Conservation (phyloP, 1,284 basidiomycete genomes). For the Cutaneotrichosporon dermatis region DNA sequence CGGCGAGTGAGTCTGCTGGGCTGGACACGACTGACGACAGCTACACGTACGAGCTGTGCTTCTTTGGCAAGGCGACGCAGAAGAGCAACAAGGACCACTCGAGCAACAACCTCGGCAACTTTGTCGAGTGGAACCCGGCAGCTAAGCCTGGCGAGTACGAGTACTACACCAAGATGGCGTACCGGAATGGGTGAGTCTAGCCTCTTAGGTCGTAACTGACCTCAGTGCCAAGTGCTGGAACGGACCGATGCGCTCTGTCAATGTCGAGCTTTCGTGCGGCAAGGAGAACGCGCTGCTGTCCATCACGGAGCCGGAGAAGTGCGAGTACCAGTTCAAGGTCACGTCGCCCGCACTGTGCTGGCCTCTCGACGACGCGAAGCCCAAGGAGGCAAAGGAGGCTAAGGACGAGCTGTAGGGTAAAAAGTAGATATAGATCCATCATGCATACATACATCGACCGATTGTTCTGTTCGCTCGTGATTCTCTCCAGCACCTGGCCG, state of each 20-base stretch:
- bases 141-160: conserved; percentile 58
- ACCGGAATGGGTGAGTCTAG: conserved; percentile 61
- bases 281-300: conserved; percentile 76
- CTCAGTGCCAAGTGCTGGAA: conserved; percentile 83
- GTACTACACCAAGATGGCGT: conserved; percentile 76
- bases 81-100: conserved; percentile 78
- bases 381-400: conserved; percentile 2
- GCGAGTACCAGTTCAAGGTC: conserved; percentile 86
- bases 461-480: conserved; percentile 49
- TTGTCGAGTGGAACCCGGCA: conserved; percentile 67
- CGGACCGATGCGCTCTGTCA: conserved; percentile 64
- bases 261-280: conserved; percentile 81
- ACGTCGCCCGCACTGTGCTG: conserved; percentile 86
- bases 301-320: conserved; percentile 91
- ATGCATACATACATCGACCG: conserved; percentile 3
- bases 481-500: conserved; percentile 52
- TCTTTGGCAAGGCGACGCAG: conserved; percentile 83
- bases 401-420: conserved; percentile 45
- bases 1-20: conserved; percentile 69
- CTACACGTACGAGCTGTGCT: conserved; percentile 95
- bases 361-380: conserved; percentile 48
- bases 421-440: conserved; percentile 19
- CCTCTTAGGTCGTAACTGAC: background rate
- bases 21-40: conserved; percentile 48
- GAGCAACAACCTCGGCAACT: conserved; percentile 76